These are phyloP conservation scores for Pseudonitzschia pungens DNA, from an alignment of 108 stramenopile genomes.

Conservation along the genomic window DNA sequence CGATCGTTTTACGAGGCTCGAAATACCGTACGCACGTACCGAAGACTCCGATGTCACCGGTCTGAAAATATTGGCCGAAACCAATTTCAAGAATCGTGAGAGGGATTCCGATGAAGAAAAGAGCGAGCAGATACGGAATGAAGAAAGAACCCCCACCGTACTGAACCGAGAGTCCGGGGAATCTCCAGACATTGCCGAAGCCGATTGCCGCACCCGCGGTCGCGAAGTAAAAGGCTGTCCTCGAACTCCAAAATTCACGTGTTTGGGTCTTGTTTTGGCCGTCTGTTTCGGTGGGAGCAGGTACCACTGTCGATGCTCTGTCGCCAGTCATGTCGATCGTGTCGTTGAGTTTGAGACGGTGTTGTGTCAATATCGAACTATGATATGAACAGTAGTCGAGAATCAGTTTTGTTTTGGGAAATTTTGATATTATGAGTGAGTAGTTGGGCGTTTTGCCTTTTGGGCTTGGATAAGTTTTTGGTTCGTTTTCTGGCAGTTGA, in stretches of 20 bases:
- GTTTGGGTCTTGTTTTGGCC: background rate
- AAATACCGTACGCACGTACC: conserved; percentile 11
- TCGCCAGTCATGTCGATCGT: no score
- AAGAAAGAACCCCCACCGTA: conserved; percentile 53
- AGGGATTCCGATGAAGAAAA: conserved; percentile 64
- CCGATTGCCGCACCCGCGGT: conserved; percentile 61
- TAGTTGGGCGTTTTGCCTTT: no score
- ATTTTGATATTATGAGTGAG: no score
- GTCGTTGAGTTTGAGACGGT: no score
- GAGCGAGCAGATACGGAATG: conserved; percentile 53
- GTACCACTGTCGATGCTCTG: no score
- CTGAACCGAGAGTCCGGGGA: conserved; percentile 54
- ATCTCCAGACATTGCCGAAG: conserved; percentile 74
- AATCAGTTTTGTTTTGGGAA: no score
- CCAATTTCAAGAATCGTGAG: conserved; percentile 54
- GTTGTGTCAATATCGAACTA: no score
- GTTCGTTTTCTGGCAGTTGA: no score
- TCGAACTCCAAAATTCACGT: conserved; percentile 42
- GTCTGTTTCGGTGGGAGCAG: no score
- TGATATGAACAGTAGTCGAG: no score
- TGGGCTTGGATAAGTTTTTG: no score
- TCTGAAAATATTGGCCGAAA: conserved; percentile 52
- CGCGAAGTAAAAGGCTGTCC: conserved; percentile 56
- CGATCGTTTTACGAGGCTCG: no score
- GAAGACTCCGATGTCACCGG: conserved; percentile 47